Evolutionary conservation across 208 protist species (phyloP), one percentile per base, ranked within the genome.

Genomic region (Leptomonas pyrrhocoris): DNA sequence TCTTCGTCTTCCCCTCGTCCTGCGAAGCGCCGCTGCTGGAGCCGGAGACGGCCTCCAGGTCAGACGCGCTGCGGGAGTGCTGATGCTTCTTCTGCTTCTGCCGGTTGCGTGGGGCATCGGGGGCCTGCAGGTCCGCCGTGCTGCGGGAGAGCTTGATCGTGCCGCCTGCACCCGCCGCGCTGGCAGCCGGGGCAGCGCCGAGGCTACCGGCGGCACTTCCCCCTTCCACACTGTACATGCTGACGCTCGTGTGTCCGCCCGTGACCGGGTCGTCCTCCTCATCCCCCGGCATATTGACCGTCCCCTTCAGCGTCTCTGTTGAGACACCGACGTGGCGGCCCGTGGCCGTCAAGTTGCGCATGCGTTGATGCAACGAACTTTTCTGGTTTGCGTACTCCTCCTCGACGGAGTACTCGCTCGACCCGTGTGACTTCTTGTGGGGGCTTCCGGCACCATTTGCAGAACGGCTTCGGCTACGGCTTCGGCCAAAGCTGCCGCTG

Each of bases 321-420:
- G 65, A 68, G 42, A 83, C 80, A 48, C 82, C 82, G 46, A 79
- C 65, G 67, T 78, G 62, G 27, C 67, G 71, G 15, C 82, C 79
- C 13, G 68, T 58, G 25, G 79, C 67, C 16, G 71, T 84, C 49
- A 48, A 65, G 38, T 53, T 34, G 11, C 77, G 74, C 75, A 81
- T 66, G 50, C 73, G 79, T n/a, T 78, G 40, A 4, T 59, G 28
- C 28, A 75, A 28, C 13, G 68, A 69, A 60, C 45, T 64, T 6
- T 49, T 21, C 54, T 46, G 36, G 40, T 64, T 51, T 31, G 38
- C 56, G 56, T 68, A 77, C 64, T 88, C 82, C 36, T 81, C 78
- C 21, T 83, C 68, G 11, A 65, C 50, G 40, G 79, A 76, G 67
- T 77, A 77, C 42, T 80, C 63, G 42, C 23, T 56, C 28, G 61